These are phyloP conservation scores for Cryptococcus maquisensis DNA, from an alignment of 1,284 basidiomycete species.

Conservation along the genomic window DNA sequence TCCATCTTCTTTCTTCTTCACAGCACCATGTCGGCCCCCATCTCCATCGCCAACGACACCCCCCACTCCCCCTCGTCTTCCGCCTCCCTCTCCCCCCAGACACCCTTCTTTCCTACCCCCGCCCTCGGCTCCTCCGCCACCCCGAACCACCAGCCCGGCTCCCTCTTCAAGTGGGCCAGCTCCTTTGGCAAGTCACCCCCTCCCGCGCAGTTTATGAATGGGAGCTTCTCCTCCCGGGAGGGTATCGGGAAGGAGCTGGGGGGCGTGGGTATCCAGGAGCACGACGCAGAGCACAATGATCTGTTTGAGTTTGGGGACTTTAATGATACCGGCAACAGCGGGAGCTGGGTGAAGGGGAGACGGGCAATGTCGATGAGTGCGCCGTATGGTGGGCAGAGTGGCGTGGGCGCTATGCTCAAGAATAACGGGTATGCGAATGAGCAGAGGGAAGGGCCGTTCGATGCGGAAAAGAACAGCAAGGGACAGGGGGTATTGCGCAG, in stretches of 20 bases:
- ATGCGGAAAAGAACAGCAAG: conserved; percentile 39
- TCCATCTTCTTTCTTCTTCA: too few species aligned
- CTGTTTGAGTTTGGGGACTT: conserved; percentile 41
- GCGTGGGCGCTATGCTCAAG: conserved; percentile 22
- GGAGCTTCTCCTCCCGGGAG: not conserved
- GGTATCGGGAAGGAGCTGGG: not conserved
- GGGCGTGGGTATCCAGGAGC: conserved; percentile 11
- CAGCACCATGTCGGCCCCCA: too few species aligned
- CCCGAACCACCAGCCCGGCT: conserved; percentile 1
- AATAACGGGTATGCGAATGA: conserved; percentile 1
- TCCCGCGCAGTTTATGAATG: not conserved
- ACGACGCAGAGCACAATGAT: conserved; percentile 31
- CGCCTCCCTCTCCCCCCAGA: conserved; percentile 29
- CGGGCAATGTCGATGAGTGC: conserved; percentile 30
- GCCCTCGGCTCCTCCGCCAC: conserved; percentile 1
- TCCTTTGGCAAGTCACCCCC: conserved; percentile 12
- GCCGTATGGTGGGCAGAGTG: conserved; percentile 6
- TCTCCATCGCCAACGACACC: not conserved
- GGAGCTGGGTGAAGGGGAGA: conserved; percentile 28
- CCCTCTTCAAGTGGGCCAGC: conserved; percentile 14
- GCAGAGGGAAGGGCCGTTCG: conserved; percentile 1
- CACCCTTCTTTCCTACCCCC: conserved; percentile 19
- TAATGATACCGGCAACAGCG: conserved; percentile 19
- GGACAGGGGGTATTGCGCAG: conserved; percentile 41
- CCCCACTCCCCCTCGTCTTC: conserved; percentile 17